Evolutionary conservation across 2,329 filamentous ascomycete genomes (phyloP), one percentile per base, ranked within the genome.

Genomic region (Botrytis porri): DNA sequence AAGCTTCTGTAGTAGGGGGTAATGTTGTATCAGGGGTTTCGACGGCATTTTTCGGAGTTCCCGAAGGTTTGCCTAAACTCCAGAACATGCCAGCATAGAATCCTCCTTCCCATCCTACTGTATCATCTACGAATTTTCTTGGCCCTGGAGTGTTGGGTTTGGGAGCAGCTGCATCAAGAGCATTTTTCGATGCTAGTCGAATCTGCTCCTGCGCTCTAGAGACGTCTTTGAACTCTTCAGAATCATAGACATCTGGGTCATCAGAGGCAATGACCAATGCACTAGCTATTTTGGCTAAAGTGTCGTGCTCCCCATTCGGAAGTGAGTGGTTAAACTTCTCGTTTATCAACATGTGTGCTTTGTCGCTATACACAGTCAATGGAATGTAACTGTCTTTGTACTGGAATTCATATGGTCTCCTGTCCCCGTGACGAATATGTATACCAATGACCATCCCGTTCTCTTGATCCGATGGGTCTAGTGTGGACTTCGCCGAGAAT

Each of bases 81-180:
- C 92, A 95, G 82, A 97, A 97, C 82, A 96, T 90, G 78, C 89
- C 88, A 22, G 88, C 87, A 82, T 92, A 97, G 84, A 97, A 97
- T 1, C 94, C 94, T 29, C 94, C 93, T 81, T 97, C 93, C 93
- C 93, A 97, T 43, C 93, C 94, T 59, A 93, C 90, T 1, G 90
- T 88, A 79, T 94, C 91, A 74, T 94, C 92, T 51, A 92, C 86
- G 80, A 92, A 93, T 77, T 88, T 88, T 76, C 87, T 86, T 80
- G 92, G 88, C 10, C 86, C 83, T 4, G 76, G 81, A 81, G 78
- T 84, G 10, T 51, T 51, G 1, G 72, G 59, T n/a, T 73, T 12
- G 16, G 77, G 77, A n/a, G 81, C 79, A 14, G 77, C 77, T 35
- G 81, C 79, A 75, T 84, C 82, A 66, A 87, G 82, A n/a, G 82